Evolutionary conservation across 2,329 filamentous ascomycete species (phyloP).

Genomic region (Ophiocordyceps australis): DNA sequence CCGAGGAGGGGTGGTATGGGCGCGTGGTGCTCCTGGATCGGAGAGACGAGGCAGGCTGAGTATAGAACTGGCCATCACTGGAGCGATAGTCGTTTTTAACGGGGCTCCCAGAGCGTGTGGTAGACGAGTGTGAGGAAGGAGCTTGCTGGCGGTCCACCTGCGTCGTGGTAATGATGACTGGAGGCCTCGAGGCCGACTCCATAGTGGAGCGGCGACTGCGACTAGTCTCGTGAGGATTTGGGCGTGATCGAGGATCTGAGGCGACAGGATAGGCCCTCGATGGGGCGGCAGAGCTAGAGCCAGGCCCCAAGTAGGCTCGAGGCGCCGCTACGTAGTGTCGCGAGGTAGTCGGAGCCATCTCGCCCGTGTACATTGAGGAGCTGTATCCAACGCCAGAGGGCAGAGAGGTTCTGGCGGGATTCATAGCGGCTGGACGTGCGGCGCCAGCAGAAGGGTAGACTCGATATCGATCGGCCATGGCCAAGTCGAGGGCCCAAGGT

Average conservation of each 20-base stretch:
- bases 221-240: slow-evolving; percentile 27
- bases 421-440: slow-evolving; percentile 24
- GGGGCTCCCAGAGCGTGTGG: slow-evolving; percentile 23
- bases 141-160: slow-evolving; percentile 22
- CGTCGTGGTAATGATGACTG: slow-evolving; percentile 38
- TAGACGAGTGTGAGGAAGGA: slow-evolving; percentile 18
- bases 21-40: slow-evolving; percentile 28
- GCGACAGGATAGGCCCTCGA: slow-evolving; percentile 37
- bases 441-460: slow-evolving; percentile 15
- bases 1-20: slow-evolving; percentile 28
- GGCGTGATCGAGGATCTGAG: slow-evolving; percentile 30
- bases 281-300: slow-evolving; percentile 14
- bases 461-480: slow-evolving; percentile 29
- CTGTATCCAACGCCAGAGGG: slow-evolving; percentile 31
- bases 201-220: slow-evolving; percentile 31
- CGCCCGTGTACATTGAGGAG: slow-evolving; percentile 25
- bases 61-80: slow-evolving; percentile 31
- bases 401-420: slow-evolving; percentile 33
- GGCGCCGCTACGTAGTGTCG: slow-evolving; percentile 15
- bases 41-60: slow-evolving; percentile 39
- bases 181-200: slow-evolving; percentile 28
- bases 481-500: slow-evolving; percentile 5
- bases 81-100: slow-evolving; percentile 30
- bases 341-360: slow-evolving; percentile 23
- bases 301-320: slow-evolving; percentile 12